Evolutionary conservation across 2,329 filamentous ascomycete species (phyloP).

Genomic region (Fusarium pseudonygamai): DNA sequence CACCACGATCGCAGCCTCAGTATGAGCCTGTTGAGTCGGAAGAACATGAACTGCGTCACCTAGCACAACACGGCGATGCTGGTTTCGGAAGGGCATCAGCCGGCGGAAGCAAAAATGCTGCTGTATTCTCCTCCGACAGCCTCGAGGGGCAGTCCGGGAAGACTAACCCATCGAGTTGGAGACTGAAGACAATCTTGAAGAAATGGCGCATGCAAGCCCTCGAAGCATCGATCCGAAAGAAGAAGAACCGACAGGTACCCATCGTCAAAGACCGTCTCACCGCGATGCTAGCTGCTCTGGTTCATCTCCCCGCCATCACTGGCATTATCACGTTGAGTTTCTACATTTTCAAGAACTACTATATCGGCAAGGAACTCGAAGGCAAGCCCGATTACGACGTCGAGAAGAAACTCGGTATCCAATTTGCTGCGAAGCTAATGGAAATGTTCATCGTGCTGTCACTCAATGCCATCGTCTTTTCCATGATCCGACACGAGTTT

Average conservation of each 20-base stretch:
- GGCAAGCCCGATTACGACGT: conserved; percentile 25
- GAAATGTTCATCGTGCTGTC: conserved; percentile 35
- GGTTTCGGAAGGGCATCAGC: background rate
- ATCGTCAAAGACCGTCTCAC: conserved; percentile 35
- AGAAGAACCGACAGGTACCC: conserved; percentile 12
- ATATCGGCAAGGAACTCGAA: conserved; percentile 37
- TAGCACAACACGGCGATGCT: background rate
- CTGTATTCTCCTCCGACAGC: background rate
- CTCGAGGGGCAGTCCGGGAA: background rate
- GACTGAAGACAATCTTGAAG: conserved; percentile 23
- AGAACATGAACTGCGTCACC: background rate
- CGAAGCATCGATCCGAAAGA: conserved; percentile 1
- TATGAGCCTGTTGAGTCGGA: conserved; percentile 29
- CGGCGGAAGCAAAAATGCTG: background rate
- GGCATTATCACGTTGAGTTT: conserved; percentile 30
- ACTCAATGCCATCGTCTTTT: conserved; percentile 28
- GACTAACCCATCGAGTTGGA: conserved; percentile 14
- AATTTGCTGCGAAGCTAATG: conserved; percentile 36
- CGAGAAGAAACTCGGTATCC: conserved; percentile 34
- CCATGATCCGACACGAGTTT: conserved; percentile 33
- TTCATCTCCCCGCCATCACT: conserved; percentile 31
- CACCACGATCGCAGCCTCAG: conserved; percentile 2
- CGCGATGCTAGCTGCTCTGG: conserved; percentile 16
- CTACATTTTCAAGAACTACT: conserved; percentile 38
- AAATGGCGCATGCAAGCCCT: conserved; percentile 32